Base-by-base conservation (phyloP, 768 basidiomycete species). In the Rhodotorula toruloides region DNA sequence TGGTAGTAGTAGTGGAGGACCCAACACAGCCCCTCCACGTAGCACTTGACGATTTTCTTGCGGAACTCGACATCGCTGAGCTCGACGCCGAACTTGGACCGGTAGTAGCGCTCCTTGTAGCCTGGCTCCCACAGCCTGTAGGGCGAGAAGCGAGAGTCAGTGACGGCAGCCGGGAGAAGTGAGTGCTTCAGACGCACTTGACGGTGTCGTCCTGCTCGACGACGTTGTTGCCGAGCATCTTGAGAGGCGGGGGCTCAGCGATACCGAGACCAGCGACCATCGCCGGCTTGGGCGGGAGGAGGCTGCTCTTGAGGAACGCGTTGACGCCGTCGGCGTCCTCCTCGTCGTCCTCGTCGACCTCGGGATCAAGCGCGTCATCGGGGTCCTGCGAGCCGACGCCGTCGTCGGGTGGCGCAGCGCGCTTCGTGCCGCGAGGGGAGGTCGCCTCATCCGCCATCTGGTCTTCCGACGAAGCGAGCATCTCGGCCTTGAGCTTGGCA, bases 1-100 rank as follows among this genome's bases (percentile, higher is more conserved):
- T 98, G 94, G 76, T 98, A 99, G 76, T 99, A 98, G 78, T 99
- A 99, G 65, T 87, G 86, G 65, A 99, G 78, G 3, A 99, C 96
- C 96, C 96, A 98, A 43, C 86, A 85, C 54, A 99, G 81, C 36
- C 96, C 96, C 78, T 99, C 92, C 50, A 97, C 82, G 76, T 99
- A 99, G n/a, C 80, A 78, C 71, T 82, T 84, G 4, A 90, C 87
- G 64, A 98, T 72, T 68, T 81, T 76, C 75, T 84, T 86, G 69
- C 84, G 83, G 78, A 91, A 88, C 63, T 86, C 85, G 4, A 73
- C 76, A 72, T 97, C 89, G n/a, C 79, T 82, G 27, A 82, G 77
- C 70, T 87, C 83, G 19, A 90, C 80, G 4, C 86, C 87, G 74
- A 98, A 99, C 79, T 99, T 99, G 75, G 90, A 87, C 52, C 83